Conservation (phyloP, 2,329 filamentous ascomycete genomes). For the Venturia oleaginea region DNA sequence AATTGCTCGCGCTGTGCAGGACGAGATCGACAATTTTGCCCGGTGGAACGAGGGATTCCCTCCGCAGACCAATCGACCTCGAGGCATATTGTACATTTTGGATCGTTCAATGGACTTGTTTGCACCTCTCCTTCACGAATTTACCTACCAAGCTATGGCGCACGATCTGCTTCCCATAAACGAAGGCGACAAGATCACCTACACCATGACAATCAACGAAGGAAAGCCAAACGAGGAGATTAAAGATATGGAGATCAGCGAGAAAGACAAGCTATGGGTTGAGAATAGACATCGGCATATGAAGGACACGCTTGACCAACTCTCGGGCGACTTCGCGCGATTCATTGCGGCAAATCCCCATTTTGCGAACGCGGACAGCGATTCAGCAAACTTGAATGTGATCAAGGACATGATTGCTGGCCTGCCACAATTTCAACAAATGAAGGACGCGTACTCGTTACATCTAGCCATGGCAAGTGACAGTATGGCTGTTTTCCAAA, state of each 20-base stretch:
- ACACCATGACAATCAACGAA: slow-evolving; percentile 70
- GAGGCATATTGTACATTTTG: slow-evolving; percentile 74
- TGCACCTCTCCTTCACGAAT: slow-evolving; percentile 85
- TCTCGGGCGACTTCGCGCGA: slow-evolving; percentile 85
- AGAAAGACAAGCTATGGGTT: slow-evolving; percentile 91
- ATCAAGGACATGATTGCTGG: slow-evolving; percentile 97
- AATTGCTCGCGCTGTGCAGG: slow-evolving; percentile 81
- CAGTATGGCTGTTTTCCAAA: slow-evolving; percentile 88
- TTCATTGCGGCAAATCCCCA: slow-evolving; percentile 89
- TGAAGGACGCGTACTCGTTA: slow-evolving; percentile 89
- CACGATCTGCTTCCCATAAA: slow-evolving; percentile 84
- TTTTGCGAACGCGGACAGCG: slow-evolving; percentile 56
- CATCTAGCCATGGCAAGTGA: slow-evolving; percentile 96
- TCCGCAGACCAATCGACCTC: slow-evolving; percentile 65
- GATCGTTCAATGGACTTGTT: slow-evolving; percentile 89
- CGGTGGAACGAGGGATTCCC: slow-evolving; percentile 79
- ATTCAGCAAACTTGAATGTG: slow-evolving; percentile 63
- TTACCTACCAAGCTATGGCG: slow-evolving; percentile 98
- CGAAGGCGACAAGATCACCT: slow-evolving; percentile 81
- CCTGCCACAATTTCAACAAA: slow-evolving; percentile 85
- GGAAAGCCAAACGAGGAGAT: slow-evolving; percentile 61
- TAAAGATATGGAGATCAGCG: slow-evolving; percentile 84
- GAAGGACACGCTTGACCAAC: slow-evolving; percentile 92
- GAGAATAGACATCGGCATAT: slow-evolving; percentile 92
- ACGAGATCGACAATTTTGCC: slow-evolving; percentile 82